Base-by-base conservation (phyloP, 345 rosid species). In the Tarenaya hassleriana region DNA sequence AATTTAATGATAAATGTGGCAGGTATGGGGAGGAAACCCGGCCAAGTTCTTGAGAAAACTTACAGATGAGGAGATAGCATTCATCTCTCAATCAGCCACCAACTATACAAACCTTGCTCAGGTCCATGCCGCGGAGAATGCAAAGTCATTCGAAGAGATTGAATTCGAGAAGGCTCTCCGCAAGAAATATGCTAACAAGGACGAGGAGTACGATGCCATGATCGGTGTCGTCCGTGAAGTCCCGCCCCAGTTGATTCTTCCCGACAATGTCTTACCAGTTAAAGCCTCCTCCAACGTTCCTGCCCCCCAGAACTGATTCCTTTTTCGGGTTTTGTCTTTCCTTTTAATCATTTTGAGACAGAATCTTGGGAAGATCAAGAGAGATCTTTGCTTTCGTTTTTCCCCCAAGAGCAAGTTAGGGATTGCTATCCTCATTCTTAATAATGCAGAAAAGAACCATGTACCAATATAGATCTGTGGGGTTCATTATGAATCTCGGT, bases 21-120 rank as follows among this genome's bases (percentile, higher is more conserved):
- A 85, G 97, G 83, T 88, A 1, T 88, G 95, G 97, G 97, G 87
- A 72, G 97, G 97, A 19, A 88, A 77, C 61, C 97, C 97, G 4
- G 97, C 97, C 10, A 82, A 61, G 75, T 83, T 85, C 62, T 64
- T 85, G 69, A 80, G 97, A 46, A 85, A 85, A 76, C 69, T 88
- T 43, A 77, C 89, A 9, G 97, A 85, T 24, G 87, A 79, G 68
- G 97, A 89, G 83, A 74, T 81, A 40, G 70, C 72, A 29, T 85
- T 82, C 34, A 89, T 89, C 60, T 76, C 89, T 11, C 72, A 89
- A 47, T 85, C 95, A n/a, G 87, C 95, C 47, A 38, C 66, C 27
- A 88, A 88, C 51, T 88, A 85, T 71, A 62, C 77, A 52, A 83
- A 82, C 55, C 75, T 88, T 33, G 95, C 95, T 1, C 84, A 71